Conservation (phyloP, 345 rosid genomes). For the Kernera saxatilis region DNA sequence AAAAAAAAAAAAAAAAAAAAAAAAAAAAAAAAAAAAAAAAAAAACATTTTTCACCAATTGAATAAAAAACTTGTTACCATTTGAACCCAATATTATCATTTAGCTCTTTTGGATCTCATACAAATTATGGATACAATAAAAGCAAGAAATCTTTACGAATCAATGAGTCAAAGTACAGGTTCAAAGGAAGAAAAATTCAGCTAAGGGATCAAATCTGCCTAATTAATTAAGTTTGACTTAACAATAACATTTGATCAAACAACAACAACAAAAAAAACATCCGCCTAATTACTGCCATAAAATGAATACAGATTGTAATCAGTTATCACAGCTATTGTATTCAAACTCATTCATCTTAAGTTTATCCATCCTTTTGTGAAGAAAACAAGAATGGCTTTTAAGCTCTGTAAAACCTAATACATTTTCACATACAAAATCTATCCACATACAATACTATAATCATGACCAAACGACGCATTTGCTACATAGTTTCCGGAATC, state of each 20-base stretch:
- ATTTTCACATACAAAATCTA: neutral
- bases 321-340: neutral
- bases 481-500: constrained; percentile 20
- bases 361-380: neutral
- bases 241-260: neutral
- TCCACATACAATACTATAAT: neutral
- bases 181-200: neutral
- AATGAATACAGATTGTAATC: constrained; percentile 1
- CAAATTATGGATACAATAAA: neutral
- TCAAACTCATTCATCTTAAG: neutral
- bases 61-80: neutral
- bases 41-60: neutral
- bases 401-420: neutral
- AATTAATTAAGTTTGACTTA: constrained; percentile 4
- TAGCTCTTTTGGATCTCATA: neutral
- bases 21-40: no score
- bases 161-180: neutral
- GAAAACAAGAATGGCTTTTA: neutral
- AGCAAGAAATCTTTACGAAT: neutral
- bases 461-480: constrained; percentile 13
- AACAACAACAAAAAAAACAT: neutral
- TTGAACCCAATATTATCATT: neutral
- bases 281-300: neutral
- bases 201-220: neutral
- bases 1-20: no score